These are phyloP conservation scores for Sisymbrium altissimum DNA, from an alignment of 345 rosid species.

Conservation along the genomic window DNA sequence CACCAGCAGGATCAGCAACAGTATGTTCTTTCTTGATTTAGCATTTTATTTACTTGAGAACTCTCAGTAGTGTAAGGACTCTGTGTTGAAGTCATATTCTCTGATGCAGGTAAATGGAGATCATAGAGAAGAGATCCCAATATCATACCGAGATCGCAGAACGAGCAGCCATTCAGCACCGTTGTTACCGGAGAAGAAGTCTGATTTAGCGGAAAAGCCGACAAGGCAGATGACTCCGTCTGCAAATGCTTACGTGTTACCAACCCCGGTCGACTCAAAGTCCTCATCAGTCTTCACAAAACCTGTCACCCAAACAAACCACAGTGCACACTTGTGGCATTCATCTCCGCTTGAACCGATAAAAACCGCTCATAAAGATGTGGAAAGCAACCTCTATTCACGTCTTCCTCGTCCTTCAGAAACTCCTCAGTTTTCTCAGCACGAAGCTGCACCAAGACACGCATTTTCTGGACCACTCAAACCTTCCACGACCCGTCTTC, in stretches of 20 bases:
- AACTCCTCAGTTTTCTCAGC: constrained; percentile 33
- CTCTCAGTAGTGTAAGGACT: background rate
- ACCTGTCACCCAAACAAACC: constrained; percentile 34
- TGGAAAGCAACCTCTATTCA: constrained; percentile 30
- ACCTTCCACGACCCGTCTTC: constrained; percentile 44
- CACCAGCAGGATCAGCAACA: constrained; percentile 50
- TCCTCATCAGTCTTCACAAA: constrained; percentile 40
- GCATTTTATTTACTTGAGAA: background rate
- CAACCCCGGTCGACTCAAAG: constrained; percentile 69
- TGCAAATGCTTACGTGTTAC: constrained; percentile 63
- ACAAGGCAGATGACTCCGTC: constrained; percentile 47
- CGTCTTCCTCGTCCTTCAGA: constrained; percentile 71
- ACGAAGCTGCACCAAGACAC: constrained; percentile 37
- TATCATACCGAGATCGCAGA: constrained; percentile 34
- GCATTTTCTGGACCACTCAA: constrained; percentile 79
- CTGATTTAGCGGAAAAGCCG: constrained; percentile 50
- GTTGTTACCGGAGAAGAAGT: constrained; percentile 59
- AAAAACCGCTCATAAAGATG: constrained; percentile 47
- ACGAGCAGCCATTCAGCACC: constrained; percentile 82
- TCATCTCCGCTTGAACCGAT: constrained; percentile 88
- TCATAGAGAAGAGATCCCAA: constrained; percentile 11
- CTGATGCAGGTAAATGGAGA: constrained; percentile 24
- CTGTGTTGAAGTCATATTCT: background rate
- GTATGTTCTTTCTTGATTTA: constrained; percentile 37
- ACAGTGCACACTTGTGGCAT: constrained; percentile 44